Conservation (phyloP, 2,329 filamentous ascomycete species). For the Diplodia intermedia region DNA sequence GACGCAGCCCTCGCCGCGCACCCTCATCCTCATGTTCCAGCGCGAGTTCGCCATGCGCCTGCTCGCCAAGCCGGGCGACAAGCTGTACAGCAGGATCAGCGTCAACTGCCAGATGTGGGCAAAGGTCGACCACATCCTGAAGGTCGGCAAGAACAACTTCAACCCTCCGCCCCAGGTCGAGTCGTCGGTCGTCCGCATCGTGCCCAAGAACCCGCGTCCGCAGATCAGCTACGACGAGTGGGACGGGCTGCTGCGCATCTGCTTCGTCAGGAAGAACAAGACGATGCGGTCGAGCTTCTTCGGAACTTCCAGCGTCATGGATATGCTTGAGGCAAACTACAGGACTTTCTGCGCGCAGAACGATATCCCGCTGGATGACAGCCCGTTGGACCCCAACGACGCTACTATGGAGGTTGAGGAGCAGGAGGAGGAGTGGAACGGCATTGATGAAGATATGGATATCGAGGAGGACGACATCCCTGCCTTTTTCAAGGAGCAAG, state of each 20-base stretch:
- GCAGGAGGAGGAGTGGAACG: constrained; percentile 56
- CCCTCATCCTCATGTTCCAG: constrained; percentile 94
- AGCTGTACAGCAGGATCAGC: constrained; percentile 86
- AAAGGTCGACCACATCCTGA: constrained; percentile 77
- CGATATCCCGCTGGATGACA: constrained; percentile 76
- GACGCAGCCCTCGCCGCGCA: constrained; percentile 79
- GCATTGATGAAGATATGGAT: constrained; percentile 64
- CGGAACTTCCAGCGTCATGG: constrained; percentile 78
- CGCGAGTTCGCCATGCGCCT: constrained; percentile 91
- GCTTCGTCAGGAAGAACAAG: constrained; percentile 89
- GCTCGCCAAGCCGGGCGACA: constrained; percentile 85
- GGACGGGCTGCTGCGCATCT: constrained; percentile 84
- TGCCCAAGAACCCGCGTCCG: constrained; percentile 83
- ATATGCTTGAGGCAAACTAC: constrained; percentile 87
- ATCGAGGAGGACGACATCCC: constrained; percentile 69
- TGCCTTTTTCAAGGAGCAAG: constrained; percentile 78
- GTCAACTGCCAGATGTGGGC: constrained; percentile 96
- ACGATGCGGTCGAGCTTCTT: constrained; percentile 83
- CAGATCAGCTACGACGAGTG: constrained; percentile 94
- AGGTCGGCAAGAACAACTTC: constrained; percentile 96
- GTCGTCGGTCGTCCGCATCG: constrained; percentile 85
- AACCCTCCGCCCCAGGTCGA: constrained; percentile 93
- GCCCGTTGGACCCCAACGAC: constrained; percentile 49
- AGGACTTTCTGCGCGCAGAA: constrained; percentile 89
- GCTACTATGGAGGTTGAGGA: constrained; percentile 60